Percentiles rank a stretch among this genome's conserved stretches.
These are phyloP conservation scores for Tricholoma furcatifolium DNA, from an alignment of 768 basidiomycete species.

Conservation along the genomic window DNA sequence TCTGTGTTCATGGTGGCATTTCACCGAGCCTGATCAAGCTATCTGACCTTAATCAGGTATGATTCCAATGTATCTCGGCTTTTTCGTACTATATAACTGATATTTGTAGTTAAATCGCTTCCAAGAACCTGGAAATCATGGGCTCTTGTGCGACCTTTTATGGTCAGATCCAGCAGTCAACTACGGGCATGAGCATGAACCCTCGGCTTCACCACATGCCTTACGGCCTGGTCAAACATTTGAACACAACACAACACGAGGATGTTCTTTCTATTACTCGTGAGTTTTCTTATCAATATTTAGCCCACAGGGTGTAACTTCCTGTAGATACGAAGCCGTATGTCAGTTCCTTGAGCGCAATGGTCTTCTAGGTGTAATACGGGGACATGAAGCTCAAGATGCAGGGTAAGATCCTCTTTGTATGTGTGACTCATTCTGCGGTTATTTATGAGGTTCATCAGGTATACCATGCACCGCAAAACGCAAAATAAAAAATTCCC, in stretches of 20 bases:
- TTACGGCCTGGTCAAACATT: conserved; percentile 61
- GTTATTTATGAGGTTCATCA: conserved; percentile 23
- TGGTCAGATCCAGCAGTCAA: conserved; percentile 94
- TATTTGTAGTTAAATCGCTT: conserved; percentile 78
- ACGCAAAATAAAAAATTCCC: conserved; percentile 95
- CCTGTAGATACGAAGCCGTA: conserved; percentile 71
- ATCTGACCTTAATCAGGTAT: conserved; percentile 67
- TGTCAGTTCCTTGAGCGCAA: conserved; percentile 94
- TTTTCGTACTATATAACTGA: conserved; percentile 3
- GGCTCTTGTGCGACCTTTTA: conserved; percentile 89
- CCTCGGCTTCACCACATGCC: conserved; percentile 44
- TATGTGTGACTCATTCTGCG: background rate
- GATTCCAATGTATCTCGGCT: conserved; percentile 21
- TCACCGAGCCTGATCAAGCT: conserved; percentile 83
- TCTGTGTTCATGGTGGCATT: conserved; percentile 96
- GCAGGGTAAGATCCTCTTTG: conserved; percentile 61
- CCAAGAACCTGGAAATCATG: conserved; percentile 89
- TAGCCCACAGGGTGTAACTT: no score
- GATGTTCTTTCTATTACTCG: conserved; percentile 94
- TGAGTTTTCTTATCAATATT: conserved; percentile 36
- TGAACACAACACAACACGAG: conserved; percentile 81
- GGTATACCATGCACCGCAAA: conserved; percentile 93
- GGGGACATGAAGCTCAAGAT: conserved; percentile 97
- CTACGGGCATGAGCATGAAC: conserved; percentile 80
- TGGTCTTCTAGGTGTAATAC: conserved; percentile 86